These are phyloP conservation scores for Ormosia emarginata DNA, from an alignment of 306 rosid species.

Conservation along the genomic window DNA sequence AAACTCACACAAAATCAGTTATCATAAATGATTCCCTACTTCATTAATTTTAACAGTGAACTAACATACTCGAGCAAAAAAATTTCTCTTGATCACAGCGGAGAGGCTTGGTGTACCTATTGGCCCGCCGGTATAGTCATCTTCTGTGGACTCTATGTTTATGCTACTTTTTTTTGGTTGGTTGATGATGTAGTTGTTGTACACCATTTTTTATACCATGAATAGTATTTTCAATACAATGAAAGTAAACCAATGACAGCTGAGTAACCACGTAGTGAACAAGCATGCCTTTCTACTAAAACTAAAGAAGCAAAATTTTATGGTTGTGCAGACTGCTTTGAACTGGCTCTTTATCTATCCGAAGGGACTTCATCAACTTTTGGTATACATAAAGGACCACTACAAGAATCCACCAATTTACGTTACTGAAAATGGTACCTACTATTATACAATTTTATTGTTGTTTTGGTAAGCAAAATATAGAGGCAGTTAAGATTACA, in stretches of 20 bases:
- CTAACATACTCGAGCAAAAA: background rate
- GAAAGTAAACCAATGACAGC: background rate
- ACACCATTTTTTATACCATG: background rate
- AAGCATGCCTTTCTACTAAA: background rate
- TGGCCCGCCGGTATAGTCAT: slow-evolving; percentile 18
- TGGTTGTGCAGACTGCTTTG: slow-evolving; percentile 45
- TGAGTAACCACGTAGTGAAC: background rate
- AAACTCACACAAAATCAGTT: background rate
- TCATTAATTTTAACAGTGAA: background rate
- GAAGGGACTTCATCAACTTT: slow-evolving; percentile 37
- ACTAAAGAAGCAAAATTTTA: background rate
- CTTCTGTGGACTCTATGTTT: background rate
- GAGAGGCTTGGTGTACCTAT: background rate
- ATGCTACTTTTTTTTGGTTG: background rate
- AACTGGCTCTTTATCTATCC: slow-evolving; percentile 58
- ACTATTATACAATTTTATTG: background rate
- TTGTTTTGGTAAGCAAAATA: background rate
- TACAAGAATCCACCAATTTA: slow-evolving; percentile 47
- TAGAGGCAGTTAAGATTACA: background rate
- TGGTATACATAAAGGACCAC: slow-evolving; percentile 14
- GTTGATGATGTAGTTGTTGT: background rate
- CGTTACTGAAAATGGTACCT: slow-evolving; percentile 64
- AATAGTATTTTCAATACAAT: background rate
- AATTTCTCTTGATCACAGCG: slow-evolving; percentile 4
- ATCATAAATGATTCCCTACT: background rate